Evolutionary conservation across 192 early-diverging fungal species (phyloP).

Genomic region (Gaertneriomyces semiglobifer): DNA sequence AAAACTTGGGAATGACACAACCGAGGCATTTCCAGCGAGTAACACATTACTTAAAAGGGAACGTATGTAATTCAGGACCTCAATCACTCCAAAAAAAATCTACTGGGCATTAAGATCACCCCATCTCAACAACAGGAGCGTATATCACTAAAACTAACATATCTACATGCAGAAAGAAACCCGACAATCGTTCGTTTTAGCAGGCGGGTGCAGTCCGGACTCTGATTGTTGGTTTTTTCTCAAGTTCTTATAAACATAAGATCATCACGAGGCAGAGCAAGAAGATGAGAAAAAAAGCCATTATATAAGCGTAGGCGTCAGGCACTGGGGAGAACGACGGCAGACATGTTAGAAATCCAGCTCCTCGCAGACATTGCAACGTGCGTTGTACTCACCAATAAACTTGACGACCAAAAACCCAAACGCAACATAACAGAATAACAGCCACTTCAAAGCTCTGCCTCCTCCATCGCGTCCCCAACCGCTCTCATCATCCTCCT

Average conservation of each 20-base stretch:
- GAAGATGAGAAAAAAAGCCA: slow-evolving; percentile 41
- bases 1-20: too few relatives aligned
- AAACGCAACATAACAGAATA: slow-evolving; percentile 32
- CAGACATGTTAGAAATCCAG: neutral
- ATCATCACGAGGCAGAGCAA: slow-evolving; percentile 39
- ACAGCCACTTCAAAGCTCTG: slow-evolving; percentile 26
- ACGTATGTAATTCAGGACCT: too few relatives aligned
- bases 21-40: too few relatives aligned
- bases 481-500: slow-evolving; percentile 26
- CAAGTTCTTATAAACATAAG: slow-evolving; percentile 22
- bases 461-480: slow-evolving; percentile 18
- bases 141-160: too few relatives aligned
- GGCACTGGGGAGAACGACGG: slow-evolving; percentile 15
- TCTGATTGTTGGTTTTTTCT: neutral
- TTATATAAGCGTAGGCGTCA: slow-evolving; percentile 30
- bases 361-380: neutral
- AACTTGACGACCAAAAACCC: slow-evolving; percentile 41
- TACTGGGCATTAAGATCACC: too few relatives aligned
- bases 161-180: too few relatives aligned
- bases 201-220: too few relatives aligned
- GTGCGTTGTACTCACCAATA: slow-evolving; percentile 29
- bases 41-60: too few relatives aligned
- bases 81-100: too few relatives aligned
- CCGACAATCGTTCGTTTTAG: too few relatives aligned
- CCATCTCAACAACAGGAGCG: too few relatives aligned